phyloP scores from a whole-genome alignment of 306 rosid genomes.

The Phaseolus lunatus region DNA sequence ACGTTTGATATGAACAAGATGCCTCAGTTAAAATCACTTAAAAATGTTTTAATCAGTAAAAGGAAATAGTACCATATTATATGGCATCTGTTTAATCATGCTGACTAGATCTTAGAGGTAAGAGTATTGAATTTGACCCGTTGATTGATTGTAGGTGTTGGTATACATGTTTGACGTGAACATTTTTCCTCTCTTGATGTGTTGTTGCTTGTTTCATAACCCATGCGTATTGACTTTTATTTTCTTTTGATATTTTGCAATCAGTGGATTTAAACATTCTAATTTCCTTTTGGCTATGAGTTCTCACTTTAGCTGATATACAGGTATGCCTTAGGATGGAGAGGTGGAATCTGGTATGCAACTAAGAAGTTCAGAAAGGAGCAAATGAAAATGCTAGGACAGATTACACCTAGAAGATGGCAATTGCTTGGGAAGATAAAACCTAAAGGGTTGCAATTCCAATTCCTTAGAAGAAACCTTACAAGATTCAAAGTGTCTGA shows the following conservation, averaged over 20 bases:
- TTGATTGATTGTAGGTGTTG: constrained; percentile 5
- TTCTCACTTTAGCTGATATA: constrained; percentile 34
- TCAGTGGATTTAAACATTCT: background rate
- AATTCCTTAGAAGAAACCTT: constrained; percentile 57
- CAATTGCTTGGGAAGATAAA: constrained; percentile 68
- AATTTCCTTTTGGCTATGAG: background rate
- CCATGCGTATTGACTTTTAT: background rate
- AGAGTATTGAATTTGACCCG: background rate
- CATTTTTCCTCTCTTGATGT: constrained; percentile 1
- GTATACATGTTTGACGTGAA: constrained; percentile 23
- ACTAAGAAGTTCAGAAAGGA: constrained; percentile 77
- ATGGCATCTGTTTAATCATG: background rate
- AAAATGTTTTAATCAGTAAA: background rate
- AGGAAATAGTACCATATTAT: constrained; percentile 15
- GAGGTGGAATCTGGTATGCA: constrained; percentile 84
- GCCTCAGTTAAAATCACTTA: background rate
- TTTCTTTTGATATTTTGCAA: constrained; percentile 10
- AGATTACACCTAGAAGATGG: constrained; percentile 73
- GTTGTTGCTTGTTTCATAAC: background rate
- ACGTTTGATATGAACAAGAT: constrained; percentile 19
- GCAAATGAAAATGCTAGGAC: constrained; percentile 89
- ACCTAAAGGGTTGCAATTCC: constrained; percentile 66
- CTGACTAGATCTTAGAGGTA: background rate
- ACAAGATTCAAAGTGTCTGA: constrained; percentile 55
- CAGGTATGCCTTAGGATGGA: constrained; percentile 97